Conservation (phyloP, 495 filamentous ascomycete genomes). For the Podospora fimiseda region DNA sequence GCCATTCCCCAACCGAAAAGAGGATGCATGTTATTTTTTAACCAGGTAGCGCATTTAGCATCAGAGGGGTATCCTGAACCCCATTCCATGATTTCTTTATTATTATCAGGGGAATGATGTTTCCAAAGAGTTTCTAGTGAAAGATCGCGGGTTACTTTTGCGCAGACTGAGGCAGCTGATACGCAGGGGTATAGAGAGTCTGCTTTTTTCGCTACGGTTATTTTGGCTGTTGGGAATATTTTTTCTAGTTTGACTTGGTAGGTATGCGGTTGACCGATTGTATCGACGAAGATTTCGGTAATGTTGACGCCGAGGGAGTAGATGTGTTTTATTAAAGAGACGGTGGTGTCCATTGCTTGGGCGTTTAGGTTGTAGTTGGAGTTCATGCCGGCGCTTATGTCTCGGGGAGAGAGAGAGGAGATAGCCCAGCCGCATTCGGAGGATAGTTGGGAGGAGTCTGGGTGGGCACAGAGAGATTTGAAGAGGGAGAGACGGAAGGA, state of each 20-base stretch:
- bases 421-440: constrained; percentile 74
- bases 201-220: constrained; percentile 95
- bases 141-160: constrained; percentile 90
- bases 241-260: constrained; percentile 82
- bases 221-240: constrained; percentile 69
- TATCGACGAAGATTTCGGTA: constrained; percentile 89
- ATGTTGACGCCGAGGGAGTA: constrained; percentile 71
- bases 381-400: constrained; percentile 74
- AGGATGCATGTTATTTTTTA: constrained; percentile 80
- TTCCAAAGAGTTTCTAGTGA: constrained; percentile 60
- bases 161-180: constrained; percentile 85
- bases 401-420: constrained; percentile 72
- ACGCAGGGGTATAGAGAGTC: constrained; percentile 91
- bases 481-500: constrained; percentile 67
- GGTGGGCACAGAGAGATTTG: constrained; percentile 66
- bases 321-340: constrained; percentile 73
- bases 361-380: constrained; percentile 84
- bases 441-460: constrained; percentile 64
- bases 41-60: constrained; percentile 69
- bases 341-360: constrained; percentile 94
- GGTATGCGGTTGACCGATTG: constrained; percentile 70
- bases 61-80: constrained; percentile 93
- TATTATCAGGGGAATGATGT: too few species aligned
- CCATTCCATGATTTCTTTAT: constrained; percentile 43
- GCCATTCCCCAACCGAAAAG: constrained; percentile 85